A percentile compares a stretch with the other conserved stretches of the same genome.
Conservation (phyloP, 441 rosid genomes). For the Aquilaria agallochum region DNA sequence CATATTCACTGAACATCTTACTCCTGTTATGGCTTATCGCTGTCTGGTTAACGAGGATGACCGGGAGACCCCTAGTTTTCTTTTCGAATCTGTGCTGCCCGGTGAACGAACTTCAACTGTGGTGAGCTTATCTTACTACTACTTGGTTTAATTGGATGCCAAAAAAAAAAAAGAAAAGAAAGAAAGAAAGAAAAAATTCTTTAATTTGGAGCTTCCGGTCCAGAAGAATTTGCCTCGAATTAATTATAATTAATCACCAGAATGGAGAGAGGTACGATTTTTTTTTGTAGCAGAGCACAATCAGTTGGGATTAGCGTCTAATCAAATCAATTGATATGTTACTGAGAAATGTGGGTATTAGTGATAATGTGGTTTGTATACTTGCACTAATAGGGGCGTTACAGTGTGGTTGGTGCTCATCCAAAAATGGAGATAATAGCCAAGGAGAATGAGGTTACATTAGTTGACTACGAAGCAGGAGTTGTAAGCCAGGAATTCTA, state of each 20-base stretch:
- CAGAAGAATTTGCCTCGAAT: too few species aligned
- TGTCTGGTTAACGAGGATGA: constrained; percentile 92
- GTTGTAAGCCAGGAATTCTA: constrained; percentile 51
- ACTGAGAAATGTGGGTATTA: too few species aligned
- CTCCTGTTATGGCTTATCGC: constrained; percentile 83
- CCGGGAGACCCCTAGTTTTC: constrained; percentile 87
- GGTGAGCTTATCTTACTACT: constrained; percentile 34
- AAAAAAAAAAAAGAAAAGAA: too few species aligned
- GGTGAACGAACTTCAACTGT: constrained; percentile 50
- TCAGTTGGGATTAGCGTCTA: too few species aligned
- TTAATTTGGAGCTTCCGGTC: too few species aligned
- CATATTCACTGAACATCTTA: constrained; percentile 88
- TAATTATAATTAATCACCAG: too few species aligned
- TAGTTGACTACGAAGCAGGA: constrained; percentile 70
- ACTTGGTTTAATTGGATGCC: background rate
- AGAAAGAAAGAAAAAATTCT: too few species aligned
- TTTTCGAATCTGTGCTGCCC: constrained; percentile 80
- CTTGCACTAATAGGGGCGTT: constrained; percentile 88
- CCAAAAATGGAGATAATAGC: constrained; percentile 83
- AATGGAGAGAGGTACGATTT: too few species aligned
- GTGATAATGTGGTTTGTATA: too few species aligned
- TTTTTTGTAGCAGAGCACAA: too few species aligned
- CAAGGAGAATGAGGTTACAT: constrained; percentile 62
- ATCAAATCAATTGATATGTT: too few species aligned
- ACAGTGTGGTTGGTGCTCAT: constrained; percentile 81